A percentile compares a stretch with the other conserved stretches of the same genome.
These are phyloP conservation scores for Dimargaris xerosporica DNA, from an alignment of 192 early-diverging fungal genomes.

Conservation along the genomic window DNA sequence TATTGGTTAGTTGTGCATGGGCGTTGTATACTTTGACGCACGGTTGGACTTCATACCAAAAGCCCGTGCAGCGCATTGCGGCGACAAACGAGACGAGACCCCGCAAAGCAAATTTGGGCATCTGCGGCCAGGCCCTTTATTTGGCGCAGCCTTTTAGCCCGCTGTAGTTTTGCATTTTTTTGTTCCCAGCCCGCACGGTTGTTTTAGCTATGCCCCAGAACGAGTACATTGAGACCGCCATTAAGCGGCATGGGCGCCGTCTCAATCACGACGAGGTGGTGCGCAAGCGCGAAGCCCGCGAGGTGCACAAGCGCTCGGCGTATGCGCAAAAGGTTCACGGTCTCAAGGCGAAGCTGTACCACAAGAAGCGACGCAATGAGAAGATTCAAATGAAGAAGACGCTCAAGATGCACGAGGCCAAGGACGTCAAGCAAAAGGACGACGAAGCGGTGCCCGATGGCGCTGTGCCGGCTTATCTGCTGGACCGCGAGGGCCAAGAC, in stretches of 20 bases:
- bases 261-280: constrained; percentile 89
- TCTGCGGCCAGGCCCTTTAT: no score
- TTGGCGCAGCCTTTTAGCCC: no score
- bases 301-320: constrained; percentile 79
- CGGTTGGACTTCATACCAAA: no score
- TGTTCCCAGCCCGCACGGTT: no score
- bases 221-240: constrained; percentile 98
- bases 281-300: constrained; percentile 92
- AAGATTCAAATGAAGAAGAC: constrained; percentile 99
- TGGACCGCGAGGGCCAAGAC: constrained; percentile 96
- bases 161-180: not conserved
- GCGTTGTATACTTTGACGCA: no score
- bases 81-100: no score
- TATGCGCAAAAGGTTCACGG: constrained; percentile 95
- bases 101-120: no score
- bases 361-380: constrained; percentile 94
- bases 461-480: constrained; percentile 90
- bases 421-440: constrained; percentile 87
- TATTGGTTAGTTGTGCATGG: no score
- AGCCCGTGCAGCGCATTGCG: no score
- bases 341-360: constrained; percentile 94
- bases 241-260: constrained; percentile 92
- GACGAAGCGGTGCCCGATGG: constrained; percentile 84
- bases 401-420: constrained; percentile 96
- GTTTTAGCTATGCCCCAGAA: constrained; percentile 55